Base-by-base conservation (phyloP, 257 asterid genomes). In the Solanum appendiculatum region DNA sequence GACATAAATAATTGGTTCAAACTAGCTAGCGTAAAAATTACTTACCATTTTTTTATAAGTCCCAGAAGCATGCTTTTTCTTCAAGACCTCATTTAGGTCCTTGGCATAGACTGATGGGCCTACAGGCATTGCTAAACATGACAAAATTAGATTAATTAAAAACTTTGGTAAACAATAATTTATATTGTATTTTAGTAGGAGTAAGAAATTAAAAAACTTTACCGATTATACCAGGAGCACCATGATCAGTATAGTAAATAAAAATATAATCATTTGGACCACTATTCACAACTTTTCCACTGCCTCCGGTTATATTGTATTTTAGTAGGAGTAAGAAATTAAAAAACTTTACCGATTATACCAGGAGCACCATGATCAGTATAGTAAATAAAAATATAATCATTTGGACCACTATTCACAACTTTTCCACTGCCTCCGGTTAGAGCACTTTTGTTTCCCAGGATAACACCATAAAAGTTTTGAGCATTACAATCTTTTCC, bases 361-460 rank as follows among this genome's bases (percentile, higher is more conserved):
- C 98, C 99, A 84, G 98, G 97, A 64, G 96, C 97, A 68, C 99
- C 99, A 69, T 94, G 98, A 88, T 96, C 99, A 7, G 98, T 73
- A 83, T 95, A 96, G 88, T 91, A 96, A 64, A 96, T 81, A 89
- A 96, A 96, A 81, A 96, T 94, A 81, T 92, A 95, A 90, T 96
- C 99, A 83, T 95, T 92, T 27, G 98, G 98, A 84, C 97, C 96
- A 63, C 98, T 96, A 40, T 95, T 91, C 11, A 96, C 92, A 74
- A 96, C 98, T 93, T 96, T 96, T 39, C 99, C 98, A 18, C 98
- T 95, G 31, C 98, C 99, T 56, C 99, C 99, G 5, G 86, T 93
- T 25, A 95, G 85, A 69, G 98, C 98, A 88, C 91, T 73, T 92
- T 91, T 94, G 90, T 95, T 56, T 23, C 98, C 99, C 31, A 94